phyloP scores from a whole-genome alignment of 2,329 filamentous ascomycete species.

The Cryphonectria naterciae region DNA sequence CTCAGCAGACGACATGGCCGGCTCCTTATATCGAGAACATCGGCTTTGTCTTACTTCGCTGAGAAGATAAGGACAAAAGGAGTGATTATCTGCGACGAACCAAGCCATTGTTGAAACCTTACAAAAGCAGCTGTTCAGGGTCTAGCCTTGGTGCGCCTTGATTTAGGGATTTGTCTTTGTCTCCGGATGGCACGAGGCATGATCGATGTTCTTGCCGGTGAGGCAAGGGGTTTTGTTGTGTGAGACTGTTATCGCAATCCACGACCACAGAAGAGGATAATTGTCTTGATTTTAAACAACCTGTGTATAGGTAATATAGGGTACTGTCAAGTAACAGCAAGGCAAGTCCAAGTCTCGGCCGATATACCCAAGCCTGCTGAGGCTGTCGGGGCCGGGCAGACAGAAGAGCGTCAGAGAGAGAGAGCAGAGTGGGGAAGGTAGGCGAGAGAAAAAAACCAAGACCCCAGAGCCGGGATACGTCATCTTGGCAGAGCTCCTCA shows the following conservation, averaged over 20 bases:
- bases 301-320: not conserved
- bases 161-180: slow-evolving; percentile 7
- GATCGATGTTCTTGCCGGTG: not conserved
- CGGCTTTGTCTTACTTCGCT: not conserved
- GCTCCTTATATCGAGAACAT: not conserved
- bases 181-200: not conserved
- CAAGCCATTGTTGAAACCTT: not conserved
- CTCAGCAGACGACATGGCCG: not conserved
- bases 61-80: not conserved
- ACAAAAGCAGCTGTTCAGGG: not conserved
- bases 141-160: not conserved
- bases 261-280: not conserved
- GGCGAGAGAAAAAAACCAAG: slow-evolving; percentile 1
- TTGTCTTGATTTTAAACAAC: not conserved
- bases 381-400: not conserved
- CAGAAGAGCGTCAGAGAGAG: not conserved
- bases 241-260: not conserved
- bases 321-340: not conserved
- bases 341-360: not conserved
- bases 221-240: not conserved
- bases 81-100: not conserved
- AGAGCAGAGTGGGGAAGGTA: not conserved
- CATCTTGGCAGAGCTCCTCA: slow-evolving; percentile 10
- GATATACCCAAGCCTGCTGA: not conserved
- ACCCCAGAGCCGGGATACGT: slow-evolving; percentile 20